phyloP scores from a whole-genome alignment of 139 green algal species.

The Zygnema cylindricum region DNA sequence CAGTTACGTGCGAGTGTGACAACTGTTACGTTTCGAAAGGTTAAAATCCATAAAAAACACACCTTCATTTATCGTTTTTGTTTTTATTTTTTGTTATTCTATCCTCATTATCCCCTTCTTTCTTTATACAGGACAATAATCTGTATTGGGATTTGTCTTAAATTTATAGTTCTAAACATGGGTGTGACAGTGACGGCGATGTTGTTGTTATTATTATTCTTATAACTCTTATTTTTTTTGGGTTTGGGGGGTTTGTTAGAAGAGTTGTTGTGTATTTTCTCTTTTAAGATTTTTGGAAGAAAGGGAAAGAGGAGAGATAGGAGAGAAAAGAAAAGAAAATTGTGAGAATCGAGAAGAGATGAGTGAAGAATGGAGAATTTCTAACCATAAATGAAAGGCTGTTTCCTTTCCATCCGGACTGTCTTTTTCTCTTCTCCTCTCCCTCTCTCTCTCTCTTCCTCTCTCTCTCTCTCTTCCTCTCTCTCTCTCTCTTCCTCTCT shows the following conservation, averaged over 20 bases:
- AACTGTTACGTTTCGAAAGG: slow-evolving; percentile 68
- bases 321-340: too few relatives aligned
- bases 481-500: background rate
- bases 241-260: too few relatives aligned
- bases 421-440: slow-evolving; percentile 3
- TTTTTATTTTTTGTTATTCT: background rate
- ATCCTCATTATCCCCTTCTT: background rate
- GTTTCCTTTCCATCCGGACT: background rate
- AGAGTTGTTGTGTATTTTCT: too few relatives aligned
- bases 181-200: background rate
- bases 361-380: background rate
- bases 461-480: background rate
- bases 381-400: background rate
- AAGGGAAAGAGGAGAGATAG: too few relatives aligned
- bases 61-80: background rate
- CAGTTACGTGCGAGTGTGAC: slow-evolving; percentile 74
- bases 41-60: background rate
- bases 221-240: too few relatives aligned
- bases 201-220: too few relatives aligned
- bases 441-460: background rate
- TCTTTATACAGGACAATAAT: background rate
- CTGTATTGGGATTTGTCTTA: background rate
- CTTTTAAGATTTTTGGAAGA: too few relatives aligned
- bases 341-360: background rate
- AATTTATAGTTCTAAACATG: background rate